A percentile compares a stretch with the other conserved stretches of the same genome.
These are phyloP conservation scores for Aureobasidium lini DNA, from an alignment of 2,329 filamentous ascomycete genomes.

Conservation along the genomic window DNA sequence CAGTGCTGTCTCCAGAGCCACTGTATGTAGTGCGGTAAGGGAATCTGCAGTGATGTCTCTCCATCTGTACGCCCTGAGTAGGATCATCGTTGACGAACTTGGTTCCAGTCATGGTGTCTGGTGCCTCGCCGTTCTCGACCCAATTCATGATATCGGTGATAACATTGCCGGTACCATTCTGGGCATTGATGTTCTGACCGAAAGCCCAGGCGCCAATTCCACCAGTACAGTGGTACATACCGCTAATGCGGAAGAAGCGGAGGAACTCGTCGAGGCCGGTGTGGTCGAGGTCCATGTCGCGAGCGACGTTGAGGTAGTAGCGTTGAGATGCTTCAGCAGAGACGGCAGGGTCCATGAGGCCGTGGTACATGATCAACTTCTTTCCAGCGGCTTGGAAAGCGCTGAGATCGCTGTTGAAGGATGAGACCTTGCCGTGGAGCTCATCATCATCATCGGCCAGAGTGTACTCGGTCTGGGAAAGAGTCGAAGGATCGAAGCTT, in stretches of 20 bases:
- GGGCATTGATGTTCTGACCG: conserved; percentile 26
- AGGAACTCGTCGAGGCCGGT: conserved; percentile 34
- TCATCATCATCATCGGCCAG: conserved; percentile 29
- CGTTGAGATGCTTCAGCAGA: conserved; percentile 37
- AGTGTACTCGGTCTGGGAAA: conserved; percentile 36
- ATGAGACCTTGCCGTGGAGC: conserved; percentile 29
- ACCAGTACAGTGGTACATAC: conserved; percentile 45
- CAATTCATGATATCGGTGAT: conserved; percentile 41
- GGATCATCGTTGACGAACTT: conserved; percentile 34
- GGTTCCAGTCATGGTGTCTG: conserved; percentile 31
- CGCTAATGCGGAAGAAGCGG: conserved; percentile 46
- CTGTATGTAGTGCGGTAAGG: conserved; percentile 18
- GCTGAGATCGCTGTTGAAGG: conserved; percentile 28
- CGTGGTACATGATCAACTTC: conserved; percentile 40
- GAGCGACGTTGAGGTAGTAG: conserved; percentile 43
- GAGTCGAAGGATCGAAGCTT: conserved; percentile 33
- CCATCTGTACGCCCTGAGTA: conserved; percentile 31
- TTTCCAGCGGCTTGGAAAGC: conserved; percentile 34
- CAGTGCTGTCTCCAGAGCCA: conserved; percentile 20
- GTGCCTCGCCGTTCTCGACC: conserved; percentile 38
- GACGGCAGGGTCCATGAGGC: conserved; percentile 38
- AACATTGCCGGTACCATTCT: conserved; percentile 29
- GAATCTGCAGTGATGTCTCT: conserved; percentile 36
- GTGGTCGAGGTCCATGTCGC: conserved; percentile 25
- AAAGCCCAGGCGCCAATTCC: conserved; percentile 33